Base-by-base conservation (phyloP, 2,329 filamentous ascomycete genomes). In the Colletotrichum sp. region DNA sequence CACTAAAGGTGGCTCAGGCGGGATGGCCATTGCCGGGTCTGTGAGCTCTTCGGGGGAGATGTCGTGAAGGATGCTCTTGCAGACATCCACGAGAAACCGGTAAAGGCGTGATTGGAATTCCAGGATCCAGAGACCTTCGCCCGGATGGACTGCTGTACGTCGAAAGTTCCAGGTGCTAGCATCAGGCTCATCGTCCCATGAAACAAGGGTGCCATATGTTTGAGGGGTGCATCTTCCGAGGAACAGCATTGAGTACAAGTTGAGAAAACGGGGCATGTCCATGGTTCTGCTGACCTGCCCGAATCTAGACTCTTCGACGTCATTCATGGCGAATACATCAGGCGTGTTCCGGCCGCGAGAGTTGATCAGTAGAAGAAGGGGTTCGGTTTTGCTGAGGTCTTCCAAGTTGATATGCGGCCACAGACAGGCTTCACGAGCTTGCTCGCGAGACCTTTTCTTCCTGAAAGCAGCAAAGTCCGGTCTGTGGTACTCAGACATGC, bases 401-500 rank as follows among this genome's bases (percentile, higher is more conserved):
- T 93, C 89, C 55, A 89, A 83, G 77, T 93, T 93, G 80, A 93
- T 87, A 62, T 88, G 85, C 0, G 91, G 91, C 85, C 87, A 91
- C 57, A 90, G 80, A 75, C 83, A 90, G 11, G 82, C 70, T 8
- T 86, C 84, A 80, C 52, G 39, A 25, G 63, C 36, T 7, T 25
- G 22, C 3, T 57, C 59, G 19, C 62, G 52, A 39, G 44, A 29
- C 16, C 55, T 69, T 27, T 34, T 67, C 32, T 74, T 65, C 61
- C 71, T 66, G 27, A 66, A 83, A 16, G 83, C 84, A 6, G 79
- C 80, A 29, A 90, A 89, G 73, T 92, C 90, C 0, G 90, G 90
- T 0, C 89, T 88, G 79, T 92, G 90, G 0, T 69, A 78, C 1
- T 77, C 62, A 0, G 89, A 79, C 85, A 93, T 91, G 25, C 83